A percentile compares a stretch with the other conserved stretches of the same genome.
phyloP scores from a whole-genome alignment of 1,284 basidiomycete species.

The Takashimella tepidaria region DNA sequence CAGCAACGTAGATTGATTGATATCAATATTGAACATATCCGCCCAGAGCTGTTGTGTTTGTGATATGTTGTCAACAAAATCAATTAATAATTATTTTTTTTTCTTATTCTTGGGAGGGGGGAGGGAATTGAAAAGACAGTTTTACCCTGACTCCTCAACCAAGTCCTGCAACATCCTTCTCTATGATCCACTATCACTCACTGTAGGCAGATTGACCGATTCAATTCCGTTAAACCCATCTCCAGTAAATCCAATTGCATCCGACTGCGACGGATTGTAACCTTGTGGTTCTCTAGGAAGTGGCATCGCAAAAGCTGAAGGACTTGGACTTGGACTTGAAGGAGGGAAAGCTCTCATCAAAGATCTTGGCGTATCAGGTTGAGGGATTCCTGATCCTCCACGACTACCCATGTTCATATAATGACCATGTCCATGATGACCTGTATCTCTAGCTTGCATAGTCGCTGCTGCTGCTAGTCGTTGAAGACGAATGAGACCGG shows the following conservation, averaged over 20 bases:
- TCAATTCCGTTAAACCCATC: conserved; percentile 19
- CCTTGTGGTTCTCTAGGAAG: neutral
- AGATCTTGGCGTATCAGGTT: neutral
- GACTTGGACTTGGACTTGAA: neutral
- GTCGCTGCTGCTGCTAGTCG: conserved; percentile 32
- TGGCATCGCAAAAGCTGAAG: neutral
- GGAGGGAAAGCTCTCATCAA: neutral
- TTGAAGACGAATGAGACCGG: conserved; percentile 43
- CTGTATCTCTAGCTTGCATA: conserved; percentile 6
- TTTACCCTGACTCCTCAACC: neutral
- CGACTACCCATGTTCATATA: too few species aligned
- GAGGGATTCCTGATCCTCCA: neutral
- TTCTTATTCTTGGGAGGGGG: too few species aligned
- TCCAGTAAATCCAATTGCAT: conserved; percentile 2
- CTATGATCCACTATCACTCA: neutral
- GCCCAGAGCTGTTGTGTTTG: neutral
- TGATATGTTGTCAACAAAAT: too few species aligned
- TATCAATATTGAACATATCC: neutral
- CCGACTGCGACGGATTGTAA: neutral
- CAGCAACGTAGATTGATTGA: too few species aligned
- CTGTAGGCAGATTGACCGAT: neutral
- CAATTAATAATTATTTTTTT: too few species aligned
- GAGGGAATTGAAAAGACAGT: neutral
- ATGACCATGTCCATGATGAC: neutral
- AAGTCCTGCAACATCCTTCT: neutral